Base-by-base conservation (phyloP, 371 early-diverging fungal species). In the Apophysomyces sp. region DNA sequence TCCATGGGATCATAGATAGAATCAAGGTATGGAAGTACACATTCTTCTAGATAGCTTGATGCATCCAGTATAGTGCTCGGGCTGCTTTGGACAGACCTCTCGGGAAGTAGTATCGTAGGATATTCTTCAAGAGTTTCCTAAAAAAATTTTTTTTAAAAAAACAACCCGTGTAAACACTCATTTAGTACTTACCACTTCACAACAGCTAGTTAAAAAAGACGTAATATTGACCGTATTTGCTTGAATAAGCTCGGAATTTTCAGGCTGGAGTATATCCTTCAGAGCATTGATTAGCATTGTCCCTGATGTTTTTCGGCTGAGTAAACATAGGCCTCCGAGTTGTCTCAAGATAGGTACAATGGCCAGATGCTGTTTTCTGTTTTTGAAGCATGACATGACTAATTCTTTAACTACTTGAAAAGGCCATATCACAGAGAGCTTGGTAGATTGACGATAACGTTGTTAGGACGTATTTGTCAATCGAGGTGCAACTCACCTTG, bases 351-450 rank as follows among this genome's bases (percentile, higher is more conserved):
- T 24, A 1, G 74, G 74, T n/a, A 74, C 40, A 18, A 65, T 65
- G 4, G 64, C 65, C 30, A 49, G 52, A 27, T 63, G 62, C 13
- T 65, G 63, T 39, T 74, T 61, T 28, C 62, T 68, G 27, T 65
- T 65, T 21, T 40, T 15, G 8, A 71, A 24, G n/a, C 63, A 67
- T 3, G 53, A 53, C 27, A 40, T 7, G 12, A 67, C 51, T 11
- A 73, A 36, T 12, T 57, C 39, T 0, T 52, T 29, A 6, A 73
- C 28, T 11, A 67, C 67, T 26, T 62, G 36, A 9, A 62, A 67
- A 1, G 74, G 74, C 62, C 66, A 65, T 40, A 73, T 30, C 0
- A 70, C 44, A n/a, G 68, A 63, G 9, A 73, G 39, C 74, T 73
- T 11, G 24, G 18, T 29, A n/a, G n/a, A n/a, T n/a, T n/a, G n/a